Conservation (phyloP, 2,329 filamentous ascomycete genomes). For the Didymella exigua region DNA sequence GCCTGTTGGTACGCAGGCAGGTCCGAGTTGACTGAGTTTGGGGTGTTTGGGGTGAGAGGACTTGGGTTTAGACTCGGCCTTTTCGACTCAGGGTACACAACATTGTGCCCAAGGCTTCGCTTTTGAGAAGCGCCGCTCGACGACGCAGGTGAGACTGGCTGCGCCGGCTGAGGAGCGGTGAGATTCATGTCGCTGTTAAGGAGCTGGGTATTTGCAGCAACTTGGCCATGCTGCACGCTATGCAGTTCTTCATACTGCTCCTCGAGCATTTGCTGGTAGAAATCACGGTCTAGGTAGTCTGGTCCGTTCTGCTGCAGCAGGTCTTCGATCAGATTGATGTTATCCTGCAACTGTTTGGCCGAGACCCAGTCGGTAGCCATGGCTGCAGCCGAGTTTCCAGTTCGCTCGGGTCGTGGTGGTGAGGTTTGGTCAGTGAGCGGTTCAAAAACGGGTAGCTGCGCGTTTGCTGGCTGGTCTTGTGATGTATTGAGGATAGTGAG, state of each 20-base stretch:
- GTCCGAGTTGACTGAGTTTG: slow-evolving; percentile 18
- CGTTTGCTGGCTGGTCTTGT: not conserved
- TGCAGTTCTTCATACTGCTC: slow-evolving; percentile 9
- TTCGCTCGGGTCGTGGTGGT: not conserved
- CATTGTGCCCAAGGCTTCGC: slow-evolving; percentile 27
- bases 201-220: not conserved
- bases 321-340: slow-evolving; percentile 12
- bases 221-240: not conserved
- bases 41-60: slow-evolving; percentile 30
- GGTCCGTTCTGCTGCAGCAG: slow-evolving; percentile 6
- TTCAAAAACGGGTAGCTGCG: not conserved
- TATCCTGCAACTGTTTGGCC: slow-evolving; percentile 3
- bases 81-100: slow-evolving; percentile 30
- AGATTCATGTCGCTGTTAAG: not conserved
- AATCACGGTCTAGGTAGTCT: not conserved
- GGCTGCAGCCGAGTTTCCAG: not conserved
- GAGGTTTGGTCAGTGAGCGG: not conserved
- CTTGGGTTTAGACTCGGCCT: slow-evolving; percentile 32
- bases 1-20: not conserved
- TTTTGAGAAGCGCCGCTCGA: slow-evolving; percentile 28
- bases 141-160: slow-evolving; percentile 4
- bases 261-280: slow-evolving; percentile 13
- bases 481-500: not conserved
- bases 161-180: not conserved
- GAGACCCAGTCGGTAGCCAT: slow-evolving; percentile 6